Conservation (phyloP, 139 green algal species). For the Monoraphidium neglectum region DNA sequence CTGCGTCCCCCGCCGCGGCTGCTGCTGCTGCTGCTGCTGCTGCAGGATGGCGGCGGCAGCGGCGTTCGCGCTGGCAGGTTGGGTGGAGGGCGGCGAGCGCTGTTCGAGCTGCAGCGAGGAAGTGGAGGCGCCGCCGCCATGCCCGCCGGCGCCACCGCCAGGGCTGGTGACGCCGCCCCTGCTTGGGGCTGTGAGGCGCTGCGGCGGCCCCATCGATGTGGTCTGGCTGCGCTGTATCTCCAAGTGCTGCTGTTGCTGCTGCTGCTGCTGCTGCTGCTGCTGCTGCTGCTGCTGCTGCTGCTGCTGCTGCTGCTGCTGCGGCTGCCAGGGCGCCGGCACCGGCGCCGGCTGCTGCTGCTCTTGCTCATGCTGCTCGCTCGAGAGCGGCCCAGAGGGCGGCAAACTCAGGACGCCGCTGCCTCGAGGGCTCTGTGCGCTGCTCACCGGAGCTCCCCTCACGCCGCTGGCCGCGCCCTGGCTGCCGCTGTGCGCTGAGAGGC, state of each 20-base stretch:
- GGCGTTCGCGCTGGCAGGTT: neutral
- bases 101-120: slow-evolving; percentile 9
- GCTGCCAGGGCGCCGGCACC: neutral
- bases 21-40: neutral
- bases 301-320: slow-evolving; percentile 10
- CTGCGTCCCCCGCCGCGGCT: slow-evolving; percentile 1
- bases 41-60: neutral
- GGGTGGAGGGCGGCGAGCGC: slow-evolving; percentile 2
- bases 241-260: neutral
- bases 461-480: too few species aligned
- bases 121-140: neutral
- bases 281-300: slow-evolving; percentile 7
- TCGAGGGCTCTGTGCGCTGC: too few species aligned
- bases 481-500: too few species aligned
- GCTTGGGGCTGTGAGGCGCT: too few species aligned
- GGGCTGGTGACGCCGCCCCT: too few species aligned
- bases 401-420: too few species aligned
- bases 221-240: too few species aligned
- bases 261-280: slow-evolving; percentile 13
- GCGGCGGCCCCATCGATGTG: too few species aligned
- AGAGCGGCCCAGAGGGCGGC: too few species aligned
- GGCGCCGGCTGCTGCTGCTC: neutral
- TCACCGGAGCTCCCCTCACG: too few species aligned
- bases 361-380: neutral
- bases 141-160: neutral